phyloP scores from a whole-genome alignment of 2,329 filamentous ascomycete genomes.

The Amauroascus niger region DNA sequence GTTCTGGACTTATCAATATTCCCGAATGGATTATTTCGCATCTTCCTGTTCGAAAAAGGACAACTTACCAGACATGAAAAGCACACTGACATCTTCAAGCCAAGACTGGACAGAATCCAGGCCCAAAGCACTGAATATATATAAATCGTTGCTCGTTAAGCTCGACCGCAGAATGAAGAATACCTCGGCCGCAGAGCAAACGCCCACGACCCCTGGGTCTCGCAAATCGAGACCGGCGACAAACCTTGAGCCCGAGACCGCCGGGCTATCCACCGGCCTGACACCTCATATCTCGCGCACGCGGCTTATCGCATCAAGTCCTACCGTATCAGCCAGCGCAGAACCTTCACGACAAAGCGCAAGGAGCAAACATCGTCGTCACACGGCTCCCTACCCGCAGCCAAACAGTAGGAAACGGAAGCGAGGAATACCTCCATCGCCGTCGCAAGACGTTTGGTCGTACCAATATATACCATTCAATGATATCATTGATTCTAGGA shows the following conservation, averaged over 20 bases:
- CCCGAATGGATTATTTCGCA: background rate
- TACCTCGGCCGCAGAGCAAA: background rate
- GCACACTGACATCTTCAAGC: background rate
- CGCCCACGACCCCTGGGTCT: constrained; percentile 1
- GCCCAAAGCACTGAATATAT: background rate
- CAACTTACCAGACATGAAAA: background rate
- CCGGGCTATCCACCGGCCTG: constrained; percentile 10
- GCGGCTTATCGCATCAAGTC: constrained; percentile 3
- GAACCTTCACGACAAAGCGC: background rate
- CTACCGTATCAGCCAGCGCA: background rate
- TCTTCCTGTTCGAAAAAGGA: background rate
- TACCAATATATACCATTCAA: constrained; percentile 35
- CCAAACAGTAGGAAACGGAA: constrained; percentile 3
- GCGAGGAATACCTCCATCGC: background rate
- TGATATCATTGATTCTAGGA: constrained; percentile 36
- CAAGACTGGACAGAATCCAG: background rate
- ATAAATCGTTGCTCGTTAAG: background rate
- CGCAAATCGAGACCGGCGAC: constrained; percentile 3
- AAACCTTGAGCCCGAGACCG: background rate
- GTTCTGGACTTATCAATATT: no score
- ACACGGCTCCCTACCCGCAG: constrained; percentile 7
- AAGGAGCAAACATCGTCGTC: constrained; percentile 6
- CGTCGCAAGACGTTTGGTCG: background rate
- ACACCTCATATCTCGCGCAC: constrained; percentile 15
- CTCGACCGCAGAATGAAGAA: background rate